Evolutionary conservation across 495 filamentous ascomycete species (phyloP).

Genomic region (Aspergillus conjunctus): DNA sequence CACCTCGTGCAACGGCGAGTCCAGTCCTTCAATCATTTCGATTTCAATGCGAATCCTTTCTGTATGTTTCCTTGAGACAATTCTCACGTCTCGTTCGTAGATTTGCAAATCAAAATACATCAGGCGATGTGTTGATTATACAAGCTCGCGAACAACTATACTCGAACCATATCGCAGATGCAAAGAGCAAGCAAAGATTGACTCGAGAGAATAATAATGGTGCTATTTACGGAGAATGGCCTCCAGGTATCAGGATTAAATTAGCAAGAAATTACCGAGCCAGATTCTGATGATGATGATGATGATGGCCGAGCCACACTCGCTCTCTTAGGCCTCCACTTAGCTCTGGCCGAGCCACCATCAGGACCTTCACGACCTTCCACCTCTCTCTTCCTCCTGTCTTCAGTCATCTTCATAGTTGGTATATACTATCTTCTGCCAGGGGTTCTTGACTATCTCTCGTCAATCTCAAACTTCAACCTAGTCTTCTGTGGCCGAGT

Average conservation of each 20-base stretch:
- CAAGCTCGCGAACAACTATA: too few species aligned
- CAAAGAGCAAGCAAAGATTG: not conserved
- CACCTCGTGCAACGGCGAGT: too few species aligned
- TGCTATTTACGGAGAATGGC: slow-evolving; percentile 10
- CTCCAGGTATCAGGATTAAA: slow-evolving; percentile 14
- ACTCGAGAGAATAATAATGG: not conserved
- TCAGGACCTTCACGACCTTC: not conserved
- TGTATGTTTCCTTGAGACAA: too few species aligned
- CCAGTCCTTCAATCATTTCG: too few species aligned
- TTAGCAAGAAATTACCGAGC: not conserved
- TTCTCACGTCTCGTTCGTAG: too few species aligned
- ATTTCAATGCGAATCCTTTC: too few species aligned
- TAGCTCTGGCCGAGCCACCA: not conserved
- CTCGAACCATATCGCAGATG: too few species aligned
- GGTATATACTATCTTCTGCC: too few species aligned
- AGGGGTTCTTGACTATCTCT: not conserved
- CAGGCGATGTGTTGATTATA: too few species aligned
- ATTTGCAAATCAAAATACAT: too few species aligned
- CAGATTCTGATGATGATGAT: slow-evolving; percentile 2
- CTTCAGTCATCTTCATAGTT: not conserved
- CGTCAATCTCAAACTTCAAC: not conserved
- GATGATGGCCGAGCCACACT: slow-evolving; percentile 2
- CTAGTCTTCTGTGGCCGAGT: slow-evolving; percentile 2
- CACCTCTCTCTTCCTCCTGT: not conserved
- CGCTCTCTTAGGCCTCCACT: slow-evolving; percentile 1